Evolutionary conservation across 345 rosid genomes (phyloP).

Genomic region (Murraya paniculata): DNA sequence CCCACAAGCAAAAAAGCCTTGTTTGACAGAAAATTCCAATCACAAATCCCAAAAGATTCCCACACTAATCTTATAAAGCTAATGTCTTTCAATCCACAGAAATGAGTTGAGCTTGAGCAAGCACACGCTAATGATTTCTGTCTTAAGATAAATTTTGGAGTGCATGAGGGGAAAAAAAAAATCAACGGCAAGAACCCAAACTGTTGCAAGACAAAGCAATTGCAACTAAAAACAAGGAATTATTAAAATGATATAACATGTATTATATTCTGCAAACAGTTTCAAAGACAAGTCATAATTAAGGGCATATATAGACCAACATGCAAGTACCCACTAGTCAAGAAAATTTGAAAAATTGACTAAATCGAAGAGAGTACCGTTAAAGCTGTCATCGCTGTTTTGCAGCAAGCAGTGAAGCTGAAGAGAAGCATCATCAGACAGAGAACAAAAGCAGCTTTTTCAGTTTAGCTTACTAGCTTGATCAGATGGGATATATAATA

Average conservation of each 20-base stretch:
- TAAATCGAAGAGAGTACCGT: slow-evolving; percentile 11
- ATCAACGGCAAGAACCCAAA: neutral
- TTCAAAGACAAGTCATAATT: slow-evolving; percentile 5
- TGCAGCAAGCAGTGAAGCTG: slow-evolving; percentile 8
- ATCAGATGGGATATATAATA: neutral
- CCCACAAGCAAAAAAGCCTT: slow-evolving; percentile 10
- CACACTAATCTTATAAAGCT: slow-evolving; percentile 17
- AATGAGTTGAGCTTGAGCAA: neutral
- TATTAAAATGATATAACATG: slow-evolving; percentile 18
- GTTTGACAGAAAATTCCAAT: slow-evolving; percentile 22
- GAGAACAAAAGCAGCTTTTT: neutral
- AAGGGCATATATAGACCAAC: neutral
- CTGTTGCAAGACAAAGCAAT: neutral
- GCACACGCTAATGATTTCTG: neutral
- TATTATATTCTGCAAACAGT: slow-evolving; percentile 2
- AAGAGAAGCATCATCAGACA: slow-evolving; percentile 8
- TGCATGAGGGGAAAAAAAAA: neutral
- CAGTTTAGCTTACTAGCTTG: neutral
- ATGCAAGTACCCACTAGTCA: neutral
- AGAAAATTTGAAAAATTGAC: neutral
- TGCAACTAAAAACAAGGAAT: slow-evolving; percentile 3
- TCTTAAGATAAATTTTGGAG: neutral
- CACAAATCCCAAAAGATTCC: slow-evolving; percentile 35
- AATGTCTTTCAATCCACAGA: slow-evolving; percentile 19
- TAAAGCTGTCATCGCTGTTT: slow-evolving; percentile 17